Conservation (phyloP, 768 basidiomycete species). For the Chalciporus pseudorubinellus region DNA sequence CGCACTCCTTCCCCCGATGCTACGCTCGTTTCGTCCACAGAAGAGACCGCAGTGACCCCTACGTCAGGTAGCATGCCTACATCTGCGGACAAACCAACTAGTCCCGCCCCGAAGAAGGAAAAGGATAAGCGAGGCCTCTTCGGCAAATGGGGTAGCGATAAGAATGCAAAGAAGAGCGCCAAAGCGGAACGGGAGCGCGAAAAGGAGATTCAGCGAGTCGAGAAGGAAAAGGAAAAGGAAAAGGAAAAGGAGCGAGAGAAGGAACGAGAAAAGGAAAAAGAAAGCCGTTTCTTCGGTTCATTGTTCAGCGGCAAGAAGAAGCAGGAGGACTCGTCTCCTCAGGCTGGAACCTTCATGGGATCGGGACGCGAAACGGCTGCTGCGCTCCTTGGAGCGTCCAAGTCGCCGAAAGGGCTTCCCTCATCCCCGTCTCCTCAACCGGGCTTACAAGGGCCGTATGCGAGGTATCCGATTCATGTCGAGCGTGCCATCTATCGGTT, state of each 20-base stretch:
- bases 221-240: slow-evolving; percentile 59
- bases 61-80: slow-evolving; percentile 23
- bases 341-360: slow-evolving; percentile 34
- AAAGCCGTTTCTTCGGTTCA: slow-evolving; percentile 88
- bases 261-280: slow-evolving; percentile 45
- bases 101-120: slow-evolving; percentile 50
- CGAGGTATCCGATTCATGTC: slow-evolving; percentile 97
- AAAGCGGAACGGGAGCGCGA: slow-evolving; percentile 43
- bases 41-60: slow-evolving; percentile 27
- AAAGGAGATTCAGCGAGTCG: slow-evolving; percentile 44
- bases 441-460: slow-evolving; percentile 42
- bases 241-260: slow-evolving; percentile 35
- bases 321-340: slow-evolving; percentile 62
- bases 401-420: slow-evolving; percentile 66
- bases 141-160: slow-evolving; percentile 64
- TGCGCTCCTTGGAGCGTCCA: slow-evolving; percentile 80
- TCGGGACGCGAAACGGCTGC: slow-evolving; percentile 84
- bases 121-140: slow-evolving; percentile 75
- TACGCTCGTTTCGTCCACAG: slow-evolving; percentile 24
- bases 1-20: slow-evolving; percentile 61
- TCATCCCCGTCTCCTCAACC: slow-evolving; percentile 58
- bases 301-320: slow-evolving; percentile 88
- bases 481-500: slow-evolving; percentile 96
- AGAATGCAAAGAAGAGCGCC: slow-evolving; percentile 56
- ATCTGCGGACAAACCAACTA: slow-evolving; percentile 17